These are phyloP conservation scores for Fusarium tricinctum DNA, from an alignment of 2,329 filamentous ascomycete species.

Conservation along the genomic window DNA sequence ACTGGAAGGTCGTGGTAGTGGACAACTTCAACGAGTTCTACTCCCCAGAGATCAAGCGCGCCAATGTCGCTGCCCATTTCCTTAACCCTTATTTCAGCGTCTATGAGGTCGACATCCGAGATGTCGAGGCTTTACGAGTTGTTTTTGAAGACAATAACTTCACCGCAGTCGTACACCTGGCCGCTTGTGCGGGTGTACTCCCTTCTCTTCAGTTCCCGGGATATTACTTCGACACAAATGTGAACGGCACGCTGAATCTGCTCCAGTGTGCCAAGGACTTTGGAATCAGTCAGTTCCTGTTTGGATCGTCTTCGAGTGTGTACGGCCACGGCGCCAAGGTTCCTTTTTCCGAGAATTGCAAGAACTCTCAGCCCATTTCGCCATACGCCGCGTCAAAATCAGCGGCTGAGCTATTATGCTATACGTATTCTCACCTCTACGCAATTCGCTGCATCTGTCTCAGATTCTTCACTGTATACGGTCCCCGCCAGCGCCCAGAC, in stretches of 20 bases:
- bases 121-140: not conserved
- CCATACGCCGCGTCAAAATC: slow-evolving; percentile 21
- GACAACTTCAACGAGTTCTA: slow-evolving; percentile 28
- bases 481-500: slow-evolving; percentile 16
- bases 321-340: slow-evolving; percentile 16
- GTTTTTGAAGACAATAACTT: slow-evolving; percentile 15
- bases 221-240: slow-evolving; percentile 21
- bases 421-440: slow-evolving; percentile 20
- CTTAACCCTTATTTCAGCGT: slow-evolving; percentile 1
- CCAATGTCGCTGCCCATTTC: slow-evolving; percentile 17
- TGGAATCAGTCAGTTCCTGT: slow-evolving; percentile 15
- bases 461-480: slow-evolving; percentile 25
- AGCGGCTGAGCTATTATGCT: slow-evolving; percentile 8
- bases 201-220: slow-evolving; percentile 6
- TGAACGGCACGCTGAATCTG: slow-evolving; percentile 21
- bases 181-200: slow-evolving; percentile 19
- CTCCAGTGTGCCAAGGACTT: slow-evolving; percentile 18
- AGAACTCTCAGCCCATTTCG: slow-evolving; percentile 6
- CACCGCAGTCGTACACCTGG: slow-evolving; percentile 8
- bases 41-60: slow-evolving; percentile 21
- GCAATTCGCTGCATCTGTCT: slow-evolving; percentile 24
- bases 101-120: slow-evolving; percentile 24
- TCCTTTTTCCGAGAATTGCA: slow-evolving; percentile 17
- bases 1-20: slow-evolving; percentile 19
- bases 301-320: slow-evolving; percentile 22